Evolutionary conservation across 371 early-diverging fungal species (phyloP).

Genomic region (Mortierella polycephala): DNA sequence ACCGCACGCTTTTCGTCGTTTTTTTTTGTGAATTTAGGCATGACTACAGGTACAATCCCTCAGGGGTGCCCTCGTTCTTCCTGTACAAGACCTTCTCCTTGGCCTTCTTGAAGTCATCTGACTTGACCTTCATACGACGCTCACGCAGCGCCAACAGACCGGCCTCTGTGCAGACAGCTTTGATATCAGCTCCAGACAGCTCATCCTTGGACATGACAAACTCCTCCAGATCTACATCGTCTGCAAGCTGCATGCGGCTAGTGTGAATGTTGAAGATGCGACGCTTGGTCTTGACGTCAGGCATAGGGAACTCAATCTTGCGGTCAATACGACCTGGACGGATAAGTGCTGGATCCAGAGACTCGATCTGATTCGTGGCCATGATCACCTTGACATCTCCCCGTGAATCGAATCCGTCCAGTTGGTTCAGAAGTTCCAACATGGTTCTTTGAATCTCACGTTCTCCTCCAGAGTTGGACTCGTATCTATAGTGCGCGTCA

Average conservation of each 20-base stretch:
- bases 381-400: constrained; percentile 99
- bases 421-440: constrained; percentile 99
- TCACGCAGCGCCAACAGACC: constrained; percentile 99
- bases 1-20: not conserved
- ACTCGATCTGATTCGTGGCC: constrained; percentile 99
- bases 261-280: constrained; percentile 99
- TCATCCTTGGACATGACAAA: constrained; percentile 99
- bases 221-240: constrained; percentile 98
- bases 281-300: constrained; percentile 98
- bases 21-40: not conserved
- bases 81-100: constrained; percentile 99
- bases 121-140: constrained; percentile 98
- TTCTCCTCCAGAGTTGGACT: constrained; percentile 98
- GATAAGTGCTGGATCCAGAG: constrained; percentile 99
- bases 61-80: constrained; percentile 99
- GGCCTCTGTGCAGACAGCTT: constrained; percentile 99
- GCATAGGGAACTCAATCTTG: constrained; percentile 99
- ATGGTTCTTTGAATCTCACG: constrained; percentile 99
- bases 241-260: constrained; percentile 96
- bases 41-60: constrained; percentile 89
- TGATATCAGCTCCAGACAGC: constrained; percentile 99
- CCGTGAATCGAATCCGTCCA: constrained; percentile 99
- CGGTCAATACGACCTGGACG: constrained; percentile 99
- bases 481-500: constrained; percentile 71
- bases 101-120: constrained; percentile 98